Base-by-base conservation (phyloP, 208 protist species). In the Zelonia costaricensis region DNA sequence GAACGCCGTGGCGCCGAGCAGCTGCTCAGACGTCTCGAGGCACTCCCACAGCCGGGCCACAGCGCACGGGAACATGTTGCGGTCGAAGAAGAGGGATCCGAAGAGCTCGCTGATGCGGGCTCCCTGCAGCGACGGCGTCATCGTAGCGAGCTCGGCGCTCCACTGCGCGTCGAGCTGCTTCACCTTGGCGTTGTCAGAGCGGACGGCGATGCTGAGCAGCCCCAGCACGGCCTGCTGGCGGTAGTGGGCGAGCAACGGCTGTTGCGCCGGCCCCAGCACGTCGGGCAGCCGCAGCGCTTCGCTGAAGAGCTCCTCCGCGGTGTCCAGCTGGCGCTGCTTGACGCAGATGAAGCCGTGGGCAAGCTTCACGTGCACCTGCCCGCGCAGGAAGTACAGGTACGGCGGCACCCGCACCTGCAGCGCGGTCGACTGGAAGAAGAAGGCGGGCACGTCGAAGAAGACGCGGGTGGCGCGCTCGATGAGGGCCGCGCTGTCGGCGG, bases 31-130 rank as follows among this genome's bases (percentile, higher is more conserved):
- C 31, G 71, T 69, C 39, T 81, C 69, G 20, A 85, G 45, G 42
- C 69, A 77, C 35, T 84, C 82, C 55, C 74, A 74, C n/a, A 88
- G 58, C 25, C 69, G 62, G 13, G 51, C 65, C 16, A 64, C 74
- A 0, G 82, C 82, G 35, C 53, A 49, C 22, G 70, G 23, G 38
- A 58, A 80, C 48, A 80, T 66, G 40, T 44, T 51, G 12, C 69
- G 62, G 35, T 84, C 67, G 28, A 78, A 57, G 31, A 84, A 74
- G 13, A 84, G 52, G 15, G 75, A 74, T 13, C 71, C 75, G 31
- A 88, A 71, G 23, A 76, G 60, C 33, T 79, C 68, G 58, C 72
- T 78, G 23, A 84, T 76, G 57, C 31, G 54, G 6, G 69, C 62
- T 1, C 67, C 70, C 22, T 60, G 70, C 35, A 70, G 46, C 22